A percentile compares a stretch with the other conserved stretches of the same genome.
phyloP scores from a whole-genome alignment of 306 rosid species.

The Luffa aegyptiaca region DNA sequence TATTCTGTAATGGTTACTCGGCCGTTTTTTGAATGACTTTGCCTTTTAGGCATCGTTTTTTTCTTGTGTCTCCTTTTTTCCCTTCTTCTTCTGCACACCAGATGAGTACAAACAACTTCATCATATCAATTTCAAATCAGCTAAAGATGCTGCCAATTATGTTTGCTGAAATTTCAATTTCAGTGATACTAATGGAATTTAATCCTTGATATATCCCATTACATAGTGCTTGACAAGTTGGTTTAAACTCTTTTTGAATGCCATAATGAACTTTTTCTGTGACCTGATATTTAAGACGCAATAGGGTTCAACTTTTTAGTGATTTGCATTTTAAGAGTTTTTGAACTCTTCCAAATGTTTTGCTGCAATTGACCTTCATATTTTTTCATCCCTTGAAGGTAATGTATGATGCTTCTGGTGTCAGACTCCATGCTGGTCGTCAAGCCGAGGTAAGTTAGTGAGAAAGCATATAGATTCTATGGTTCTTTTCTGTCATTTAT shows the following conservation, averaged over 20 bases:
- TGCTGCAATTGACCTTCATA: neutral
- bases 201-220: neutral
- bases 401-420: slow-evolving; percentile 95
- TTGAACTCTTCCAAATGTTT: neutral
- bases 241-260: neutral
- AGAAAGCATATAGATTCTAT: neutral
- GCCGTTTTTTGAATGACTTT: neutral
- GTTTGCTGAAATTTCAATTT: neutral
- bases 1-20: neutral
- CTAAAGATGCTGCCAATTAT: neutral
- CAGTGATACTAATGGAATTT: neutral
- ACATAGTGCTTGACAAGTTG: neutral
- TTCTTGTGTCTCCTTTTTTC: neutral
- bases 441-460: slow-evolving; percentile 77
- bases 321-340: no score
- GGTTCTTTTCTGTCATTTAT: neutral
- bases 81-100: neutral
- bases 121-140: neutral
- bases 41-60: neutral
- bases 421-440: slow-evolving; percentile 92
- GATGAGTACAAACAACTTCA: neutral
- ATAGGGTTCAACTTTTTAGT: no score
- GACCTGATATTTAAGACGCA: no score
- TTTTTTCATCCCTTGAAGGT: slow-evolving; percentile 38
- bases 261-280: no score